Base-by-base conservation (phyloP, 805 yeast species). In the Myxozyma kluyveri region DNA sequence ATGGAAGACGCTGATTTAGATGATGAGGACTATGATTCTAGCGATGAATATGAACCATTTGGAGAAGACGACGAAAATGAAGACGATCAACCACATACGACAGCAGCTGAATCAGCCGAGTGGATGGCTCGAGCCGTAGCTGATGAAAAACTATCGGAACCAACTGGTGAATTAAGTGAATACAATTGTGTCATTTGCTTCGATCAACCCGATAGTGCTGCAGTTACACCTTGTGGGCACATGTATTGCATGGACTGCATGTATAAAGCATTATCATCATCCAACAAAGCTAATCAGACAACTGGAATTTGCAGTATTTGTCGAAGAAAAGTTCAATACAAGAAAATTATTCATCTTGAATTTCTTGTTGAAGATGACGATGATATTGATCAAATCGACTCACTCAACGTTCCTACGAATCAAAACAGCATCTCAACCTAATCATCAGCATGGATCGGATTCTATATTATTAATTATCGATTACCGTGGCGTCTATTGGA, bases 181-280 rank as follows among this genome's bases (percentile, higher is more conserved):
- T 54, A 63, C 19, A 57, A 37, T 18, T 70, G 73, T 52, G 65
- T 70, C 7, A 68, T 70, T 21, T 70, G 73, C 42, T 59, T 67
- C n/a, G 72, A 67, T 7, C 47, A 54, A 19, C 71, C 72, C 2
- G 65, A 66, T 14, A 55, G 32, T 14, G 42, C 65, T 6, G 65
- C 64, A 3, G 66, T 65, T 7, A 67, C 72, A 0, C 65, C 67
- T 3, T 70, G 73, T 56, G 73, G 59, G 18, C 73, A 70, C 50
- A 27, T 69, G 50, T 70, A 67, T 45, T 70, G 73, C 55, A 42
- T 57, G 33, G 68, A 68, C 29, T 70, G 73, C 50, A 59, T 70
- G 1, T 66, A 62, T 47, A 50, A 57, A 31, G 72, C 72, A 9
- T 58, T 70, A 14, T 37, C 63, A 4, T 59, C 69, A 4, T 46